Base-by-base conservation (phyloP, 2,329 filamentous ascomycete genomes). In the Paecilomyces variotii region DNA sequence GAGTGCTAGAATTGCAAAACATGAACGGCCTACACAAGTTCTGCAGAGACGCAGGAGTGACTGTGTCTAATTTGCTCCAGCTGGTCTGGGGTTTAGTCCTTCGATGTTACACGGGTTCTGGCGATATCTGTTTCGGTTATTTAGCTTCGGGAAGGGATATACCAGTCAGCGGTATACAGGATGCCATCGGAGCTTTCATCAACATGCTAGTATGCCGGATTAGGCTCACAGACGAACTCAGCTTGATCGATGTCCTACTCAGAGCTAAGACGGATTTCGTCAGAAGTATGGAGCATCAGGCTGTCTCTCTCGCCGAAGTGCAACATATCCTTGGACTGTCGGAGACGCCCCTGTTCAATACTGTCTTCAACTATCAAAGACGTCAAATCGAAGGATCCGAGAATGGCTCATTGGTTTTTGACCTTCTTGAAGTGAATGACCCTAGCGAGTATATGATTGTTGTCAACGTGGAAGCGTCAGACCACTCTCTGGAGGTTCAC, bases 81-180 rank as follows among this genome's bases (percentile, higher is more conserved):
- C 70, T 76, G 35, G 76, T 76, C 4, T 80, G 78, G 78, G 77
- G 71, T 0, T 55, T 80, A 32, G 67, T 80, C 1, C 61, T 80
- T 1, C 72, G 75, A 7, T 72, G 70, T 34, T 79, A 77, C 56
- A 76, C 76, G 2, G 74, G 72, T 1, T 72, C 70, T 10, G 72
- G 79, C 34, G 77, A 80, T 56, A 71, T 79, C 12, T 70, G 77
- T 32, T 81, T 79, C 62, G 79, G 77, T 0, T 76, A 75, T 59
- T 75, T 71, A 0, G 64, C 72, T 14, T 71, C 70, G 6, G 71
- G 74, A 0, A 65, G 73, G 1, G 72, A 76, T 27, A 68, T 71
- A 19, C 66, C 71, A 7, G 67, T 78, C 25, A 55, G 64, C 10
- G 71, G 70, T 2, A 71, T 75, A 4, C 68, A 73, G 53, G 65